These are phyloP conservation scores for Suillus clintonianus DNA, from an alignment of 768 basidiomycete genomes.

Conservation along the genomic window DNA sequence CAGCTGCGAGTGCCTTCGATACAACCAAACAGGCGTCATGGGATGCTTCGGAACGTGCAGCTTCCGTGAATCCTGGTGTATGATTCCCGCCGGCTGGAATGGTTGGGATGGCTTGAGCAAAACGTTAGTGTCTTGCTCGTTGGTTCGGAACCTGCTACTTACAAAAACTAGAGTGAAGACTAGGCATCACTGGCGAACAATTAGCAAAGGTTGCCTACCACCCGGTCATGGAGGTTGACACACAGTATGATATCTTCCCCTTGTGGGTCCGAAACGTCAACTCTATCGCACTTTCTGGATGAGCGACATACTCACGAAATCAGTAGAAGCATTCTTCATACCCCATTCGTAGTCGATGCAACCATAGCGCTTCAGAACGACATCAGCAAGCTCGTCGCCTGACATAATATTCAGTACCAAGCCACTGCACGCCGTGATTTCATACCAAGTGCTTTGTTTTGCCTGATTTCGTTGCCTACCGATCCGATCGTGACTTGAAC, in stretches of 20 bases:
- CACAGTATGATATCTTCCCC: slow-evolving; percentile 66
- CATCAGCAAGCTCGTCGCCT: slow-evolving; percentile 64
- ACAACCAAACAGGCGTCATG: slow-evolving; percentile 59
- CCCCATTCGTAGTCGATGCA: slow-evolving; percentile 61
- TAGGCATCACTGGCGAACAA: slow-evolving; percentile 39
- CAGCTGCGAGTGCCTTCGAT: slow-evolving; percentile 63
- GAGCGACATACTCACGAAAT: slow-evolving; percentile 55
- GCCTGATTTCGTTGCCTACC: slow-evolving; percentile 52
- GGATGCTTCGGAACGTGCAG: no score
- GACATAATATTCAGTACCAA: neutral
- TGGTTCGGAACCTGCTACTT: slow-evolving; percentile 1
- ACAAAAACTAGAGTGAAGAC: slow-evolving; percentile 63
- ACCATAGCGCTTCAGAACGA: slow-evolving; percentile 57
- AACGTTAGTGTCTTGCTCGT: neutral
- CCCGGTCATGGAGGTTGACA: neutral
- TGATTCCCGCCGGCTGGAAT: no score
- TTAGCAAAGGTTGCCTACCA: slow-evolving; percentile 8
- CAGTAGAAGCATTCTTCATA: slow-evolving; percentile 68
- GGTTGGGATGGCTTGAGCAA: no score
- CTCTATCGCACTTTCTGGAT: neutral
- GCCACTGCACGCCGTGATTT: no score
- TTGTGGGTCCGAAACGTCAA: neutral
- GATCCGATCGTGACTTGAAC: slow-evolving; percentile 39
- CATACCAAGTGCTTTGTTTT: slow-evolving; percentile 66
- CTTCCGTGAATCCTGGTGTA: no score